These are phyloP conservation scores for Monosporascus sp. DNA, from an alignment of 2,329 filamentous ascomycete species.

Conservation along the genomic window DNA sequence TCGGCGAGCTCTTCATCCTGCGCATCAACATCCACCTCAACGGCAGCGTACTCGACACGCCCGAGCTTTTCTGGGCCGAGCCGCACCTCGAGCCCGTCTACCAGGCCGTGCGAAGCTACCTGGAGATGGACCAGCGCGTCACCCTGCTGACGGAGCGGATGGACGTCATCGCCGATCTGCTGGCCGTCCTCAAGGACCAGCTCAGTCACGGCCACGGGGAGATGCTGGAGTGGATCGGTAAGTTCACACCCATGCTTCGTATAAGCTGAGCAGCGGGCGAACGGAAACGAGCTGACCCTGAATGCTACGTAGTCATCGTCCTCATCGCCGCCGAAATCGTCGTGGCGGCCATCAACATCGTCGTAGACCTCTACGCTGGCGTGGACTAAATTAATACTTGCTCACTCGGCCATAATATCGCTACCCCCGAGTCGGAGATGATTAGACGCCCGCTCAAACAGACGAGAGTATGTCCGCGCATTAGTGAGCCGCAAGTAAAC, in stretches of 20 bases:
- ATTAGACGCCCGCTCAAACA: no score
- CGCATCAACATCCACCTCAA: constrained; percentile 98
- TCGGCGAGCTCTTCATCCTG: constrained; percentile 95
- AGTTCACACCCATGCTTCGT: constrained; percentile 21
- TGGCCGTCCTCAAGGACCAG: constrained; percentile 93
- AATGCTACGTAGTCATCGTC: constrained; percentile 65
- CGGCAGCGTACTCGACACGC: constrained; percentile 91
- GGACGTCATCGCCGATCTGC: constrained; percentile 86
- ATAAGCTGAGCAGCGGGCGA: no score
- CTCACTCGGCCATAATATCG: no score
- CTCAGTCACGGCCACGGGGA: constrained; percentile 89
- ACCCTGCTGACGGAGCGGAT: constrained; percentile 82
- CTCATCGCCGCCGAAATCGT: constrained; percentile 94
- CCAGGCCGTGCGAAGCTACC: constrained; percentile 87
- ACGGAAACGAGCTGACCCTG: background rate
- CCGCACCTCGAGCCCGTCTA: constrained; percentile 96
- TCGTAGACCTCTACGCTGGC: constrained; percentile 81
- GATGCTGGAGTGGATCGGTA: constrained; percentile 85
- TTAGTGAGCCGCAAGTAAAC: no score
- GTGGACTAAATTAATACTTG: constrained; percentile 18
- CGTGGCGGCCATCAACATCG: constrained; percentile 88
- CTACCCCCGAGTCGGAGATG: no score
- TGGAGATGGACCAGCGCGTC: constrained; percentile 97
- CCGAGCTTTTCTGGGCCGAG: constrained; percentile 97
- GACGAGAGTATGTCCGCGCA: no score